phyloP scores from a whole-genome alignment of 805 yeast genomes.

The Candida railenensis region DNA sequence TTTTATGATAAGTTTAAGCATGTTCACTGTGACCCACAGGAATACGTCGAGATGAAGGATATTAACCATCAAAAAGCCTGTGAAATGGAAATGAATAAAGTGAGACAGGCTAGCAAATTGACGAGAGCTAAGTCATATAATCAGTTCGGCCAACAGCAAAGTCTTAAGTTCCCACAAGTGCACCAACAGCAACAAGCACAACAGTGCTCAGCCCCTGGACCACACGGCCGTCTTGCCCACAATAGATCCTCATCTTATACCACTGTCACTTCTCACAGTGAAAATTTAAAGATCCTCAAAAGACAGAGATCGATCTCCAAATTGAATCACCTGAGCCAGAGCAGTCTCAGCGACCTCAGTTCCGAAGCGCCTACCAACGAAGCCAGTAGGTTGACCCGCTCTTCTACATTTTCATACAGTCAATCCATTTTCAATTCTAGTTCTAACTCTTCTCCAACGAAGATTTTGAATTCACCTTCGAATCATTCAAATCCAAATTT shows the following conservation, averaged over 20 bases:
- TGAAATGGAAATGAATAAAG: conserved; percentile 47
- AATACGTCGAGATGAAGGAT: conserved; percentile 81
- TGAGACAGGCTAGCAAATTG: conserved; percentile 40
- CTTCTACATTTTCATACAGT: conserved; percentile 27
- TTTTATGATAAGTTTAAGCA: conserved; percentile 60
- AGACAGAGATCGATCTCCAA: conserved; percentile 25
- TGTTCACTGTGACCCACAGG: conserved; percentile 67
- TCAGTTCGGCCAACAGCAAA: conserved; percentile 13
- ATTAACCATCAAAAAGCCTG: conserved; percentile 35
- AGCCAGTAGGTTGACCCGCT: conserved; percentile 16
- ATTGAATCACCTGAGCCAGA: conserved; percentile 1
- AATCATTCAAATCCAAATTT: not conserved
- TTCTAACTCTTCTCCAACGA: conserved; percentile 10
- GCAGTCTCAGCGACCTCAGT: not conserved
- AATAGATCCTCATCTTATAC: conserved; percentile 27
- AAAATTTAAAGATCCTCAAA: conserved; percentile 29
- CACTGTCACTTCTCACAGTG: conserved; percentile 25
- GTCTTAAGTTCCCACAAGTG: not conserved
- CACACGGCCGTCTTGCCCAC: conserved; percentile 15
- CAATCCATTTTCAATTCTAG: conserved; percentile 17
- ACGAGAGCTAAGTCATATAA: conserved; percentile 38
- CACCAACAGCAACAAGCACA: not conserved
- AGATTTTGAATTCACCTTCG: conserved; percentile 3
- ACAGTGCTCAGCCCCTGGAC: too few species aligned
- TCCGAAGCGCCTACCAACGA: conserved; percentile 8